A percentile compares a stretch with the other conserved stretches of the same genome.
Conservation (phyloP, 805 yeast genomes). For the Limtongia smithiae region DNA sequence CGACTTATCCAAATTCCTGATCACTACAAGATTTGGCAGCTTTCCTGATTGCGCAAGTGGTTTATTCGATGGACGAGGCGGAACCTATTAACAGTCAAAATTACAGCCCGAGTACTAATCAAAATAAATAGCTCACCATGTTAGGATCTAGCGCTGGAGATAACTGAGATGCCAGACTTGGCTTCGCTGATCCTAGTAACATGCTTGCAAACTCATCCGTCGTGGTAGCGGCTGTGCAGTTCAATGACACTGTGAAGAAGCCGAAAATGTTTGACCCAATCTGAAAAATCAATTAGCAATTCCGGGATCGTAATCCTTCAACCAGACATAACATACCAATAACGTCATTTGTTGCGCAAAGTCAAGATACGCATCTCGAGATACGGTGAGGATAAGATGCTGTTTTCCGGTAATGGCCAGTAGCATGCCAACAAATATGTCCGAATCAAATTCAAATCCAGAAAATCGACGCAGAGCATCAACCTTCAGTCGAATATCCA, state of each 20-base stretch:
- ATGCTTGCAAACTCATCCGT: conserved; percentile 23
- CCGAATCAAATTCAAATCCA: conserved; percentile 24
- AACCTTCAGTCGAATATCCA: conserved; percentile 17
- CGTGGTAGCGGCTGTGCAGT: conserved; percentile 14
- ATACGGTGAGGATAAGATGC: conserved; percentile 24
- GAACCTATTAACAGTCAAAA: no score
- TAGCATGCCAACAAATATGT: conserved; percentile 24
- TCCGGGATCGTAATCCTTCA: background rate
- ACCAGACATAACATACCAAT: conserved; percentile 7
- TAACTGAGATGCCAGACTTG: no score
- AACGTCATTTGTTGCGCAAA: conserved; percentile 19
- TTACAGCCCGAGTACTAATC: no score
- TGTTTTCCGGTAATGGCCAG: conserved; percentile 16
- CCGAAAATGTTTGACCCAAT: conserved; percentile 26
- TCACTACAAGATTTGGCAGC: conserved; percentile 17
- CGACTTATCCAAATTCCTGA: conserved; percentile 19
- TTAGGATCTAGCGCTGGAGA: no score
- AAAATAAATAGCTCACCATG: no score
- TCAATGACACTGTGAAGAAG: conserved; percentile 10
- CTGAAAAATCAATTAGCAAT: conserved; percentile 4
- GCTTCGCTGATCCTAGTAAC: no score
- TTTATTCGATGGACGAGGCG: no score
- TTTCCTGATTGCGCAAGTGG: no score
- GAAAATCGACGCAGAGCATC: conserved; percentile 5
- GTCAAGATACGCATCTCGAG: conserved; percentile 15